A percentile compares a stretch with the other conserved stretches of the same genome.
phyloP scores from a whole-genome alignment of 805 yeast genomes.

The Jamesozyma jinghongensis region DNA sequence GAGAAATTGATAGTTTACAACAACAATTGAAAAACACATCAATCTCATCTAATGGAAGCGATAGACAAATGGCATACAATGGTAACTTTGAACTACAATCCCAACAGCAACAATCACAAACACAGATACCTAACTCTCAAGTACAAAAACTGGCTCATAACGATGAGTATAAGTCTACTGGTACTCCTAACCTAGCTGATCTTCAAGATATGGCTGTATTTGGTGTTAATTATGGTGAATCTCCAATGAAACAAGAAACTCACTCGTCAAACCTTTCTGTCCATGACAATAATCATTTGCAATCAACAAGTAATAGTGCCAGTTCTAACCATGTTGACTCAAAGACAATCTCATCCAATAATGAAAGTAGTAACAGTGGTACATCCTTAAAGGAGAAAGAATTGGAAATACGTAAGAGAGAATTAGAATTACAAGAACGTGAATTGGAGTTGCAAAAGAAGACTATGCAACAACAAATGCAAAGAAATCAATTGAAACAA shows the following conservation, averaged over 20 bases:
- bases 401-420: constrained; percentile 27
- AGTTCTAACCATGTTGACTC: not conserved
- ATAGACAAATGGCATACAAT: not conserved
- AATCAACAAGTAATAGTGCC: not conserved
- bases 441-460: constrained; percentile 27
- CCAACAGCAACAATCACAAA: not conserved
- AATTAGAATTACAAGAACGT: constrained; percentile 29
- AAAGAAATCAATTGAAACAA: constrained; percentile 4
- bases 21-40: not conserved
- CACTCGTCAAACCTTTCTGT: no score
- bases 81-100: not conserved
- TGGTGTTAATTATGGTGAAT: constrained; percentile 25
- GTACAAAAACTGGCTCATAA: constrained; percentile 1
- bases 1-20: constrained; percentile 2
- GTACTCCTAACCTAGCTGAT: constrained; percentile 28
- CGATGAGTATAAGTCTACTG: constrained; percentile 16
- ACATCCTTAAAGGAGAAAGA: constrained; percentile 15
- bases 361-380: constrained; percentile 9
- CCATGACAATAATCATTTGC: not conserved
- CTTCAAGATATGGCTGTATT: constrained; percentile 27
- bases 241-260: constrained; percentile 10
- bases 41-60: not conserved
- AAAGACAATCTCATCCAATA: constrained; percentile 6
- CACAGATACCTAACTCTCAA: not conserved
- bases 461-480: constrained; percentile 18